Evolutionary conservation across 805 yeast species (phyloP), one percentile per base, ranked within the genome.

Genomic region (Lachancea waltii): DNA sequence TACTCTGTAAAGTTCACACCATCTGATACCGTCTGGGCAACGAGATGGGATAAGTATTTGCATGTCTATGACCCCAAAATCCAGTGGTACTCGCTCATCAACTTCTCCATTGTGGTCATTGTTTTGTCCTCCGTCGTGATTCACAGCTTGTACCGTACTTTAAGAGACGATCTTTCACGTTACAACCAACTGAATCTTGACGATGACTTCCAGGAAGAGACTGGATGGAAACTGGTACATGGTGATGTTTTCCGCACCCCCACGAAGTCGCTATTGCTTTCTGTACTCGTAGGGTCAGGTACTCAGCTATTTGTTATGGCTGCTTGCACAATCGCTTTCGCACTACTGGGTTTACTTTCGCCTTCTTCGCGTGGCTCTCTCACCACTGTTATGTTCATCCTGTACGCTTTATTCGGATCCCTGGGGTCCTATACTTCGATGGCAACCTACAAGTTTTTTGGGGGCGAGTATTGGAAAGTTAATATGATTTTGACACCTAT

Each of bases 1-100:
- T 92, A 92, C 63, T 79, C 92, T 2, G 92, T 90, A 14, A 65
- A 58, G 24, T 92, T 90, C 70, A 59, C 64, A 15, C 73, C 73
- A 38, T 81, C 90, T 7, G 69, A 68, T 5, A 84, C 92, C 2
- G 76, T 79, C 3, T 92, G 97, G 97, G 97, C 97, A 23, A 90
- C 97, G 2, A 79, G 98, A 66, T 92, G 98, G 98, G 98, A 92
- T 62, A 85, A 86, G 62, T 92, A 92, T 59, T 69, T 92, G 53
- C 94, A 85, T 51, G 92, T 84, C 17, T 83, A 80, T 58, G 95
- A 85, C 56, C 94, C 97, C 41, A 81, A 82, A 56, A 84, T 92
- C 50, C 97, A 92, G 65, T 90, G 97, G 97, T 85, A 87, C 53
- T 86, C 97, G 2, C 74, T 92, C 51, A 66, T 87, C 48, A 87